Evolutionary conservation across 805 yeast species (phyloP), one percentile per base, ranked within the genome.

Genomic region (Candida sanyiensis): DNA sequence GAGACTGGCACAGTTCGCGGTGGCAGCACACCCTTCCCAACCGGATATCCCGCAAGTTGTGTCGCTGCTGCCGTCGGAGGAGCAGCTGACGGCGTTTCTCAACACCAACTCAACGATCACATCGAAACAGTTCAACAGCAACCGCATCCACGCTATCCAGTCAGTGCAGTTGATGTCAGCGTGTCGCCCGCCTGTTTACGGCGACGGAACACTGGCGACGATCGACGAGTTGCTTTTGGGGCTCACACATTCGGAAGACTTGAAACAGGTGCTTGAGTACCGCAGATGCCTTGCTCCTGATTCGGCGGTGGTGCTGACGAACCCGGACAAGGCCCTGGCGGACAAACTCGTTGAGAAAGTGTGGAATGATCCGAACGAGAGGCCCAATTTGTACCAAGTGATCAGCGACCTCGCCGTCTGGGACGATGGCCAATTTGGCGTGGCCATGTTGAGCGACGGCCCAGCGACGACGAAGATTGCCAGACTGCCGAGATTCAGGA

Each of bases 351-450:
- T 64, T n/a, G 54, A 60, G 2, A 49, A 56, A 9, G 58, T 76
- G 7, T 84, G 90, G 88, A 75, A 75, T 4, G 51, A 59, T 3
- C 37, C 44, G 2, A 49, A 46, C 0, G 31, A 44, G 1, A 56
- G 75, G 38, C 96, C 96, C 0, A 66, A 64, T 12, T 43, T 87
- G 6, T 75, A 45, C 35, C 57, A 54, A 33, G 41, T 45, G 8
- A 12, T 83, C n/a, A 73, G 76, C 30, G 70, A 82, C 3, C 88
- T 83, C 48, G 88, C 87, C 3, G 77, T 77, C 1, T 76, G 72
- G 62, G 69, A 70, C 25, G 33, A 51, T 5, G 38, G 47, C 6
- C 54, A 38, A 1, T 73, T 62, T 48, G 53, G 58, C 11, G 68
- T 63, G 32, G 59, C 61, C 18, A 81, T 77, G 54, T 78, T 76